These are phyloP conservation scores for Porcisia hertigi DNA, from an alignment of 208 protist genomes.

Conservation along the genomic window DNA sequence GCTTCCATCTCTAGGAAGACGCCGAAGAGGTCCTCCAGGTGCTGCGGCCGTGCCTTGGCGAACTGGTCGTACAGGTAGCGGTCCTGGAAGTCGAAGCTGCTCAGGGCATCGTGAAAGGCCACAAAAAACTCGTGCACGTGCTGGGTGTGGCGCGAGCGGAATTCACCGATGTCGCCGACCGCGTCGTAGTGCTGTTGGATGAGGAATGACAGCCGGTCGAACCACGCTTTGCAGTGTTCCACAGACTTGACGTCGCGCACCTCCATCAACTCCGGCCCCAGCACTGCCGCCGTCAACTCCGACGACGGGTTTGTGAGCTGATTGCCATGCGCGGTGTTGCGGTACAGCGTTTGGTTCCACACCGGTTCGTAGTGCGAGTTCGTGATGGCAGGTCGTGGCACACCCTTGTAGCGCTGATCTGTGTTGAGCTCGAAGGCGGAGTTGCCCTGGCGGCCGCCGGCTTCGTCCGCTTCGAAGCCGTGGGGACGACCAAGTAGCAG, in stretches of 20 bases:
- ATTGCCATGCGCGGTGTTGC: conserved; percentile 51
- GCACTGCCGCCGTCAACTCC: conserved; percentile 63
- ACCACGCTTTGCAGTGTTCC: conserved; percentile 89
- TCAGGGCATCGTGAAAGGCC: conserved; percentile 85
- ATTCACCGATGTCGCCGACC: conserved; percentile 83
- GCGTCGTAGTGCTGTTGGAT: conserved; percentile 88
- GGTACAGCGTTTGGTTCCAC: conserved; percentile 82
- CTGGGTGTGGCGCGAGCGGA: conserved; percentile 78
- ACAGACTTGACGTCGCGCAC: conserved; percentile 81
- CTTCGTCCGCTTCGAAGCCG: conserved; percentile 65
- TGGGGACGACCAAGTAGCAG: conserved; percentile 72
- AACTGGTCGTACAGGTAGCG: conserved; percentile 72
- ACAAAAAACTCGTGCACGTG: conserved; percentile 91
- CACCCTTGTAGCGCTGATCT: conserved; percentile 78
- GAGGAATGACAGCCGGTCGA: conserved; percentile 71
- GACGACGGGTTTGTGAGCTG: conserved; percentile 68
- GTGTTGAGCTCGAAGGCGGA: conserved; percentile 73
- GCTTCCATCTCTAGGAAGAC: conserved; percentile 92
- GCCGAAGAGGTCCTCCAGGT: conserved; percentile 80
- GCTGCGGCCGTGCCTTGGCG: conserved; percentile 48
- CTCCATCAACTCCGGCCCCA: conserved; percentile 72
- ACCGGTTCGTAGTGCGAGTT: conserved; percentile 86
- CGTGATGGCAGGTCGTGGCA: conserved; percentile 63
- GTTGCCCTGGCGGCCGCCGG: conserved; percentile 54
- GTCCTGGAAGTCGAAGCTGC: conserved; percentile 87